Base-by-base conservation (phyloP, 768 basidiomycete species). In the Pisolithus orientalis region DNA sequence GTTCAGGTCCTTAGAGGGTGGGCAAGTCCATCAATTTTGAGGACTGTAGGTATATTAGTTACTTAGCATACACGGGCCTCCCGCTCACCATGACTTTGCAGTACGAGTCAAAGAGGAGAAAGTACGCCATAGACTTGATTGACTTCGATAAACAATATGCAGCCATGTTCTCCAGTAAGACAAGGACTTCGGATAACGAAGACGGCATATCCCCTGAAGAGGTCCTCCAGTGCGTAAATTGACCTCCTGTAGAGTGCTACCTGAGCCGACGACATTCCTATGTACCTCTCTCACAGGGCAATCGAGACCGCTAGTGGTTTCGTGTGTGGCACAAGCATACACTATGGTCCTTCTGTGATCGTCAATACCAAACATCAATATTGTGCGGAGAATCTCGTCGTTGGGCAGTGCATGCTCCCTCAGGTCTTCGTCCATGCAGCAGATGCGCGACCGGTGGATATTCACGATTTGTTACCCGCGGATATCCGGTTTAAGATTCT, bases 51-150 rank as follows among this genome's bases (percentile, higher is more conserved):
- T 59, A 17, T 16, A 29, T 6, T 29, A 10, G 9, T 27, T 9
- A 5, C 25, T 74, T 59, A 14, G 5, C 6, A 47, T 24, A 29
- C 55, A 11, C 13, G 10, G 13, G 28, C 7, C 44, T 24, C 17
- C 37, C 25, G 4, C 11, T 47, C 2, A 42, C 16, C 24, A 13
- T 14, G 13, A 14, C 24, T 24, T 17, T 38, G 39, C 50, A 87
- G 85, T 87, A 88, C 62, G 83, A 87, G 62, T 54, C 69, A 31
- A 89, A 91, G 60, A 74, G 88, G 28, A 75, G 78, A 47, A 78
- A 77, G 57, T 85, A 80, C 53, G 87, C 88, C 0, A 76, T 84
- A 65, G 84, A 87, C 52, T 73, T 91, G 53, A 89, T 89, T 52
- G 58, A 76, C 45, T 88, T 86, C 59, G 87, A 90, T 62, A 80